Conservation (phyloP, 2,329 filamentous ascomycete species). For the Biscogniauxia marginata region DNA sequence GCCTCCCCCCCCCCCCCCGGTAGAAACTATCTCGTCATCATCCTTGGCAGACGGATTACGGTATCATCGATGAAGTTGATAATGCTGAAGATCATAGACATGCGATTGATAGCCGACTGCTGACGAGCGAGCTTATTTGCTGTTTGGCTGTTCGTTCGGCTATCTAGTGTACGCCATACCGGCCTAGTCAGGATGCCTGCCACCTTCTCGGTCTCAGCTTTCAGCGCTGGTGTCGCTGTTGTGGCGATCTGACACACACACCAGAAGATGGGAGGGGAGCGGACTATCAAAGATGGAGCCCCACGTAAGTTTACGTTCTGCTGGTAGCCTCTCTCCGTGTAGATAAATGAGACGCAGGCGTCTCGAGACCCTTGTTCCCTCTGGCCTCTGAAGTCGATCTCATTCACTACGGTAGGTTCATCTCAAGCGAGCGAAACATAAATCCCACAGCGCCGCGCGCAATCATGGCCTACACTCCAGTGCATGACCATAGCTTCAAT, state of each 20-base stretch:
- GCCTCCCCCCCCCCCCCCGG: not conserved
- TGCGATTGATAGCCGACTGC: not conserved
- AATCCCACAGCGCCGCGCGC: not conserved
- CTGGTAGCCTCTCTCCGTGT: too few species aligned
- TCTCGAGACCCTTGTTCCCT: too few species aligned
- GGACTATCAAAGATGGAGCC: not conserved
- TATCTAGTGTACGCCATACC: not conserved
- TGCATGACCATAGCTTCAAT: not conserved
- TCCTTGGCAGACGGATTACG: not conserved
- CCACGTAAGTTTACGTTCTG: not conserved
- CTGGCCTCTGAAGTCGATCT: not conserved
- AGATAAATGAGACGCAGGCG: too few species aligned
- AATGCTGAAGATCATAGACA: not conserved
- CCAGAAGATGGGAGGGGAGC: not conserved
- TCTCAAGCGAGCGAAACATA: not conserved
- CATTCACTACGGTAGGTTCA: not conserved
- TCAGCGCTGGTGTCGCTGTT: not conserved
- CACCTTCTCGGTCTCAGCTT: not conserved
- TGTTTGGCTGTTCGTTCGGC: not conserved
- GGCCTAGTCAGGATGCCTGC: not conserved
- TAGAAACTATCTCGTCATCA: not conserved
- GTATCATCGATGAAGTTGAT: not conserved
- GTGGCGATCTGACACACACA: not conserved
- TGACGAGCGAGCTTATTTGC: not conserved
- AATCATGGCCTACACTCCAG: constrained; percentile 5